Evolutionary conservation across 305 asterid genomes (phyloP).

Genomic region (Caryopteris hybrid): DNA sequence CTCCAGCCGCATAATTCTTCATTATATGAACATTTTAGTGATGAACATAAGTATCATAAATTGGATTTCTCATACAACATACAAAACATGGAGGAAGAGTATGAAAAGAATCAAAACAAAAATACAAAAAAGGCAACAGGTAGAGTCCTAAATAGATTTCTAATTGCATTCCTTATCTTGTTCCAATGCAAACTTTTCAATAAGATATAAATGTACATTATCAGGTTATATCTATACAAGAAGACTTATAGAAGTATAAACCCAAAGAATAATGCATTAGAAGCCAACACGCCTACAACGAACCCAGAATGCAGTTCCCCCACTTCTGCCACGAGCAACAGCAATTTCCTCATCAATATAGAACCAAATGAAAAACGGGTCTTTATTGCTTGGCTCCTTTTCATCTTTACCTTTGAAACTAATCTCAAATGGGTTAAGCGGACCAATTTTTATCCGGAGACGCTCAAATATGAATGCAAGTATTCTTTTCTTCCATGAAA

Average conservation of each 20-base stretch:
- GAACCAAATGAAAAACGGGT: constrained; percentile 87
- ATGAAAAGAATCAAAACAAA: background rate
- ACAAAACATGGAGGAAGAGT: background rate
- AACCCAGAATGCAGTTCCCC: constrained; percentile 98
- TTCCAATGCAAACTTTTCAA: background rate
- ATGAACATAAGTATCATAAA: background rate
- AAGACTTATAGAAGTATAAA: too few relatives aligned
- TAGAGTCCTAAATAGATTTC: background rate
- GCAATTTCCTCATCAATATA: constrained; percentile 88
- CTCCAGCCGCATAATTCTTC: too few relatives aligned
- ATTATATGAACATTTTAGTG: too few relatives aligned
- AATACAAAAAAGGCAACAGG: background rate
- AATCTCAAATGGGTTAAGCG: constrained; percentile 62
- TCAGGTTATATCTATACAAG: too few relatives aligned
- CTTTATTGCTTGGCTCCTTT: constrained; percentile 67
- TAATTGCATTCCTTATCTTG: background rate
- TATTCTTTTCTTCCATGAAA: constrained; percentile 81
- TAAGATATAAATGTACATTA: too few relatives aligned
- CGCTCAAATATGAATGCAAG: constrained; percentile 76
- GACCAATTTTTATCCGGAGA: constrained; percentile 71
- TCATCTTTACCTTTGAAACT: constrained; percentile 63
- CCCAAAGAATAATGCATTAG: too few relatives aligned
- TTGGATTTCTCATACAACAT: background rate
- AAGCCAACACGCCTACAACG: constrained; percentile 44
- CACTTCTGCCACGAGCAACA: constrained; percentile 89